These are phyloP conservation scores for Pythium brachiatum DNA, from an alignment of 352 stramenopile species.

Conservation along the genomic window DNA sequence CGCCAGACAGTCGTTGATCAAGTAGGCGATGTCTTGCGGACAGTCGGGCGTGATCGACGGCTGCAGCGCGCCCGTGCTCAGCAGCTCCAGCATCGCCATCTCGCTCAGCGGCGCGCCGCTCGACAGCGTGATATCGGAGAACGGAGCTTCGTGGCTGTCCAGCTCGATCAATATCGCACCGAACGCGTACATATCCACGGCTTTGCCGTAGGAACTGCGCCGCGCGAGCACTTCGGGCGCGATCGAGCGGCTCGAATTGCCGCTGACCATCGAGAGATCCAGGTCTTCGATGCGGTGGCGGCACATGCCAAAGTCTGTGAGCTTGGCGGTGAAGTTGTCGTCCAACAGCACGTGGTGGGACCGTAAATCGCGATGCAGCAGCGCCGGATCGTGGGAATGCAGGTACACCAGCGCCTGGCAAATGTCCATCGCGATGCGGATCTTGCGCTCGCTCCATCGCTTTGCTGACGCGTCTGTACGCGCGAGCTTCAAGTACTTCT, in stretches of 20 bases:
- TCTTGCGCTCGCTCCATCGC: slow-evolving; percentile 48
- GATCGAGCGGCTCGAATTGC: slow-evolving; percentile 42
- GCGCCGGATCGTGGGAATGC: slow-evolving; percentile 27
- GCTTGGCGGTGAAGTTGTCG: slow-evolving; percentile 28
- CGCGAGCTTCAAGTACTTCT: slow-evolving; percentile 40
- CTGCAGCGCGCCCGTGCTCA: slow-evolving; percentile 48
- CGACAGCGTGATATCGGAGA: slow-evolving; percentile 55
- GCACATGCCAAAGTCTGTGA: slow-evolving; percentile 30
- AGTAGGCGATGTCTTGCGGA: slow-evolving; percentile 35
- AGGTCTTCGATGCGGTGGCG: slow-evolving; percentile 9
- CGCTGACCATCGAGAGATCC: slow-evolving; percentile 20
- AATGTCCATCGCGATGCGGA: slow-evolving; percentile 37
- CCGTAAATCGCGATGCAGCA: slow-evolving; percentile 37
- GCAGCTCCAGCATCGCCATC: slow-evolving; percentile 45
- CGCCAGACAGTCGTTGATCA: slow-evolving; percentile 57
- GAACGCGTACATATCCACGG: slow-evolving; percentile 73
- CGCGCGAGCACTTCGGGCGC: slow-evolving; percentile 62
- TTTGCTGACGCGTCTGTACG: slow-evolving; percentile 28
- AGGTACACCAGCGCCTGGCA: slow-evolving; percentile 30
- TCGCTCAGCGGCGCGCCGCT: slow-evolving; percentile 52
- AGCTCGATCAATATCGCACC: slow-evolving; percentile 69
- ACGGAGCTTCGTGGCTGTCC: slow-evolving; percentile 66
- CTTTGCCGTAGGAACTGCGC: slow-evolving; percentile 36
- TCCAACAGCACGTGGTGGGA: slow-evolving; percentile 35
- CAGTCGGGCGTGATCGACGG: slow-evolving; percentile 50